phyloP scores from a whole-genome alignment of 768 basidiomycete species.

The Glaciozyma martinii region DNA sequence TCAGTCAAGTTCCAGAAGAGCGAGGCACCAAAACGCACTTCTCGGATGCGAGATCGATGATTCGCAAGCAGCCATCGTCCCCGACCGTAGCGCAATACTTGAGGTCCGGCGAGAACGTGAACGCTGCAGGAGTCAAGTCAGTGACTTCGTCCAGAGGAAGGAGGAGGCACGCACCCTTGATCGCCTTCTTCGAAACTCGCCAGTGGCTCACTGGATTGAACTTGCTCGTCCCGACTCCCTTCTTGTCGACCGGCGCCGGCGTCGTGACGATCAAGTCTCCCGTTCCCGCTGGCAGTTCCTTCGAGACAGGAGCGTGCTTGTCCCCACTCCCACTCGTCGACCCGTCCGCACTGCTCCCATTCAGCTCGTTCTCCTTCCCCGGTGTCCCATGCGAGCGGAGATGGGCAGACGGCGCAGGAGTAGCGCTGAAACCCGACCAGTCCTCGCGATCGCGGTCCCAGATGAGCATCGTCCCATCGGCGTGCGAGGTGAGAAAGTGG shows the following conservation, averaged over 20 bases:
- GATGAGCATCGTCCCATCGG: constrained; percentile 77
- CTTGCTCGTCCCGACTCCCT: constrained; percentile 52
- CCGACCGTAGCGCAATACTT: constrained; percentile 80
- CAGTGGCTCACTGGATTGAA: constrained; percentile 82
- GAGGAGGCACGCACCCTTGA: constrained; percentile 53
- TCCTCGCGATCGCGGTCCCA: constrained; percentile 90
- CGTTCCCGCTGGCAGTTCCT: constrained; percentile 39
- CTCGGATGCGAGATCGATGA: constrained; percentile 80
- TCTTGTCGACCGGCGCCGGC: constrained; percentile 47
- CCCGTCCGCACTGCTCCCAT: constrained; percentile 3
- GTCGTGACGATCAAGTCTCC: constrained; percentile 35
- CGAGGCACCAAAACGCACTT: constrained; percentile 49
- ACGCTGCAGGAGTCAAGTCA: constrained; percentile 49
- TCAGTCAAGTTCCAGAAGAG: constrained; percentile 5
- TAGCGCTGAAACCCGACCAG: constrained; percentile 30
- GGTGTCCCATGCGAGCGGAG: too few species aligned
- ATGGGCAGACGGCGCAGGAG: constrained; percentile 31
- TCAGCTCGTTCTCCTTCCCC: constrained; percentile 16
- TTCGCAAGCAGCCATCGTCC: constrained; percentile 82
- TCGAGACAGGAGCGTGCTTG: constrained; percentile 69
- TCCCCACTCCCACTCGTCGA: constrained; percentile 38
- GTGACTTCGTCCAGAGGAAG: not conserved
- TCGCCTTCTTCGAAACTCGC: constrained; percentile 61
- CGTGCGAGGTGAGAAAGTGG: constrained; percentile 76
- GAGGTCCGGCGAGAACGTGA: constrained; percentile 88